phyloP scores from a whole-genome alignment of 148 eudicot species.

The Polygonum maritimum region DNA sequence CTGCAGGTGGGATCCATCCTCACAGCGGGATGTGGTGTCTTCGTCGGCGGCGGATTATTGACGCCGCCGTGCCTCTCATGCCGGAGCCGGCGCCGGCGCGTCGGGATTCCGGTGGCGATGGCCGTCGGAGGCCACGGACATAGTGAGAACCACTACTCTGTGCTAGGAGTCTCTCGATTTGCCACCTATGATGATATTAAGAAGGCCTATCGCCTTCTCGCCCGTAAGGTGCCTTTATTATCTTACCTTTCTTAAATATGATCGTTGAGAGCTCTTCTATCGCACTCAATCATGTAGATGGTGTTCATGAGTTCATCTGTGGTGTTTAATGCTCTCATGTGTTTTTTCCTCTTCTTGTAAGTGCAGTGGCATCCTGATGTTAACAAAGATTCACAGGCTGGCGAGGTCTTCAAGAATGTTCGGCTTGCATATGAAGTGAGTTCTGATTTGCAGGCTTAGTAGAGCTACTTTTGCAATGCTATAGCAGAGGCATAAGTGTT shows the following conservation, averaged over 20 bases:
- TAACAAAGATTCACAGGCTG: slow-evolving; percentile 62
- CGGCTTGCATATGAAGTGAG: slow-evolving; percentile 79
- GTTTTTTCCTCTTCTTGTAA: background rate
- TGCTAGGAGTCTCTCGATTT: slow-evolving; percentile 50
- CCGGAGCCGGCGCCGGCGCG: slow-evolving; percentile 11
- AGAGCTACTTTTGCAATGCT: background rate
- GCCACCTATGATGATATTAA: slow-evolving; percentile 65
- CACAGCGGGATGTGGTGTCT: background rate
- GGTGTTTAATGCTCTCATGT: background rate
- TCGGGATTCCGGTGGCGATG: slow-evolving; percentile 15
- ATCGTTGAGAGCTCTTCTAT: background rate
- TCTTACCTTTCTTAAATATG: no score
- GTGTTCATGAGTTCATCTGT: background rate
- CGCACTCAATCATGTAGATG: background rate
- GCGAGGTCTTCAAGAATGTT: slow-evolving; percentile 64
- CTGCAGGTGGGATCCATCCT: background rate
- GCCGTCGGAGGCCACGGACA: slow-evolving; percentile 22
- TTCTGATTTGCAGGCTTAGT: background rate
- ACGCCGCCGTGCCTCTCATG: slow-evolving; percentile 7
- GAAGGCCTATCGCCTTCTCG: slow-evolving; percentile 79
- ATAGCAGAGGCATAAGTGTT: background rate
- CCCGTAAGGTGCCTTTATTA: slow-evolving; percentile 61
- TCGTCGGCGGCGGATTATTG: background rate
- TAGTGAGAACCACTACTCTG: slow-evolving; percentile 48
- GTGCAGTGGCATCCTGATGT: slow-evolving; percentile 95